Evolutionary conservation across 192 early-diverging fungal genomes (phyloP).

Genomic region (Chytriomyces hyalinus): DNA sequence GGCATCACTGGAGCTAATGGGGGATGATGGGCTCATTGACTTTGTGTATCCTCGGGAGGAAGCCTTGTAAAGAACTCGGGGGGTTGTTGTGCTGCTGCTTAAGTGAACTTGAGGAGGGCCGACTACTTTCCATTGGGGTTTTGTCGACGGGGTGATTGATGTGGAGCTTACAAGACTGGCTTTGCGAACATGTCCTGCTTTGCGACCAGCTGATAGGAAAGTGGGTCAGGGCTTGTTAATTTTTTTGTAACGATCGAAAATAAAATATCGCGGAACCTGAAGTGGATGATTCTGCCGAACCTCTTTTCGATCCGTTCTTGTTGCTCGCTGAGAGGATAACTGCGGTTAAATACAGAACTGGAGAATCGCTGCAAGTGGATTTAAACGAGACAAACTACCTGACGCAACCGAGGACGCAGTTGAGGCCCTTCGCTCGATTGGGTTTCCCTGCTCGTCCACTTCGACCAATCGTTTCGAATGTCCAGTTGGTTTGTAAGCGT

Average conservation of each 20-base stretch:
- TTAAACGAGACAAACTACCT: not conserved
- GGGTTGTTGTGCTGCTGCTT: conserved; percentile 6
- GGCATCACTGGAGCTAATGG: conserved; percentile 4
- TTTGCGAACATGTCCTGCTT: conserved; percentile 14
- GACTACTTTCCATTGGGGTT: conserved; percentile 24
- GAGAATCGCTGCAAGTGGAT: too few species aligned
- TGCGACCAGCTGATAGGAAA: not conserved
- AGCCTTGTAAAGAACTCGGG: conserved; percentile 30
- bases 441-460: not conserved
- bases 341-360: not conserved
- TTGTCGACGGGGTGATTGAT: conserved; percentile 26
- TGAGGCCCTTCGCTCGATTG: not conserved
- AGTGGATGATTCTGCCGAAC: not conserved
- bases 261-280: not conserved
- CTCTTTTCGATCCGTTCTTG: not conserved
- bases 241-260: not conserved
- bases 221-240: too few species aligned
- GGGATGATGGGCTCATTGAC: not conserved
- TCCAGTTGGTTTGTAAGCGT: conserved; percentile 22
- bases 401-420: not conserved
- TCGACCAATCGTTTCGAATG: not conserved
- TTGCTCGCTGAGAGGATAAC: not conserved
- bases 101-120: not conserved
- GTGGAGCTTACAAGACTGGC: conserved; percentile 20
- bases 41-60: conserved; percentile 4